Conservation (phyloP, 202 grass and related monocot genomes). For the Schoenoplectus tabernaemontani region DNA sequence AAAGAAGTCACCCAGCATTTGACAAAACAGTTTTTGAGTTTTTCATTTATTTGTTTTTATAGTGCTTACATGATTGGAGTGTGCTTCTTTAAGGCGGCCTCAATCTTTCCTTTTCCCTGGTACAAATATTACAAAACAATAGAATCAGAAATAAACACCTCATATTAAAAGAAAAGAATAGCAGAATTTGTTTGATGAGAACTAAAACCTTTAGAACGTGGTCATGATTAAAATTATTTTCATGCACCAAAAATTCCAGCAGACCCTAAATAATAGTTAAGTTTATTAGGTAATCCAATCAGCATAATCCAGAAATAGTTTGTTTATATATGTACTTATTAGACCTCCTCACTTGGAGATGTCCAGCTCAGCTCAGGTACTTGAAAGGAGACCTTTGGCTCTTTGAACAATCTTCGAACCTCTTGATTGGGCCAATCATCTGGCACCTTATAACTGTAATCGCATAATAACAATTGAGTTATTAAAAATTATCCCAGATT, state of each 20-base stretch:
- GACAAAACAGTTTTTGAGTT: neutral
- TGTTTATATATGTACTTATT: neutral
- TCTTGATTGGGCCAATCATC: slow-evolving; percentile 92
- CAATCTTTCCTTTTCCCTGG: slow-evolving; percentile 82
- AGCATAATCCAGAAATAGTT: neutral
- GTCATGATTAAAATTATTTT: slow-evolving; percentile 85
- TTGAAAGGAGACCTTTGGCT: slow-evolving; percentile 56
- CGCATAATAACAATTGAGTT: neutral
- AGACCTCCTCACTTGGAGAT: slow-evolving; percentile 59
- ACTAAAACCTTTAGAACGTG: slow-evolving; percentile 57
- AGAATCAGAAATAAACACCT: slow-evolving; percentile 22
- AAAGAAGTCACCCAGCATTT: neutral
- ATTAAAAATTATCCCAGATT: slow-evolving; percentile 6
- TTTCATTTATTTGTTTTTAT: neutral
- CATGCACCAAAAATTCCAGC: slow-evolving; percentile 56
- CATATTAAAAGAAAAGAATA: slow-evolving; percentile 15
- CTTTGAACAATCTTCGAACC: slow-evolving; percentile 71
- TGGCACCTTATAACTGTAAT: slow-evolving; percentile 65
- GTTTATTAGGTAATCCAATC: slow-evolving; percentile 27
- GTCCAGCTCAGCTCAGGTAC: slow-evolving; percentile 70
- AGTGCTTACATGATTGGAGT: slow-evolving; percentile 44
- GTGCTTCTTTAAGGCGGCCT: slow-evolving; percentile 55
- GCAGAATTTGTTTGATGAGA: slow-evolving; percentile 6
- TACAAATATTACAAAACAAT: too few species aligned
- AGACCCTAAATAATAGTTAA: slow-evolving; percentile 45